These are phyloP conservation scores for Russula olivacea DNA, from an alignment of 768 basidiomycete genomes.

Conservation along the genomic window DNA sequence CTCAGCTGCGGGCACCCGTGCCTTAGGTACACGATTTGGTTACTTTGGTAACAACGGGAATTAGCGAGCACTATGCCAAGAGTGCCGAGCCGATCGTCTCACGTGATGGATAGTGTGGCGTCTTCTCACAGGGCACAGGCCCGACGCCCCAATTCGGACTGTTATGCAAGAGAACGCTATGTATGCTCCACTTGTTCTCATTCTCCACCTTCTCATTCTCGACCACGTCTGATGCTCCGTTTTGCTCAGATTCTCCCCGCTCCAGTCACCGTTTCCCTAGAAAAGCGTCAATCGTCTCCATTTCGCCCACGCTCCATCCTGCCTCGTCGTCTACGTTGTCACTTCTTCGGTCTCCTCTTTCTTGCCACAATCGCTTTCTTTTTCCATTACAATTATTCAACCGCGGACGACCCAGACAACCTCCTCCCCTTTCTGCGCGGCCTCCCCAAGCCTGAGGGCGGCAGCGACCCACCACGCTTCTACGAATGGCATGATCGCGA, in stretches of 20 bases:
- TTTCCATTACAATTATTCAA: neutral
- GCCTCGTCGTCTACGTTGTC: neutral
- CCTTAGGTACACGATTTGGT: no score
- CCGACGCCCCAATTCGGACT: no score
- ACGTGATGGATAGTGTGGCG: no score
- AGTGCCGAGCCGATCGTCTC: no score
- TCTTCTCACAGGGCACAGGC: no score
- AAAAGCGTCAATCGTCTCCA: neutral
- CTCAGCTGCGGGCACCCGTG: no score
- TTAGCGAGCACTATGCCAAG: no score
- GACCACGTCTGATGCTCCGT: neutral
- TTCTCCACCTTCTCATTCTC: neutral
- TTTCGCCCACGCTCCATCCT: neutral
- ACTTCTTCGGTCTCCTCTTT: neutral
- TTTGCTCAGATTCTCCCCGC: neutral
- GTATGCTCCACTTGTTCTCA: neutral
- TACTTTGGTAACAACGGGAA: no score
- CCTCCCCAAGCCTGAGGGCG: conserved; percentile 4
- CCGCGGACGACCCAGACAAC: neutral
- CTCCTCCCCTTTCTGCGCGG: neutral
- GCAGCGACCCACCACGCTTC: conserved; percentile 10
- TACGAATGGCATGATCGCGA: conserved; percentile 14
- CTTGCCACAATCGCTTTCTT: neutral
- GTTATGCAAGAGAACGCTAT: neutral
- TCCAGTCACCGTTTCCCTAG: neutral